Evolutionary conservation across 108 stramenopile species (phyloP).

Genomic region (Epithemia pelagica): DNA sequence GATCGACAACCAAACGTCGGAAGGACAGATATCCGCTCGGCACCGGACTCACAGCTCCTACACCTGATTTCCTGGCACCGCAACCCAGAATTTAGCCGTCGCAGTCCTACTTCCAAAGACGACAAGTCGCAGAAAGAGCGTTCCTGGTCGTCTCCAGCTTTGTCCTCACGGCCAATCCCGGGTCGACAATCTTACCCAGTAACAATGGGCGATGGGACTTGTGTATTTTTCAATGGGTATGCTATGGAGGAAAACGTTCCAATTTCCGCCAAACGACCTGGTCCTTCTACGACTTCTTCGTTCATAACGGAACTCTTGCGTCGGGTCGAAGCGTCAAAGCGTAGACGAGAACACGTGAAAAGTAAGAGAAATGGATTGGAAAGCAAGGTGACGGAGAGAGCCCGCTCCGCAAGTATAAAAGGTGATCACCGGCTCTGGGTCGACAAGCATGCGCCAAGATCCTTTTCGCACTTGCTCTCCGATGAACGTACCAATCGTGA

Average conservation of each 20-base stretch:
- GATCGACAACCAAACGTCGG: background rate
- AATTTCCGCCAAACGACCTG: background rate
- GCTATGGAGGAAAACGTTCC: background rate
- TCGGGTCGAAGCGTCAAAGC: slow-evolving; percentile 31
- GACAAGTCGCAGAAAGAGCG: background rate
- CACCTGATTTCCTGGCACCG: background rate
- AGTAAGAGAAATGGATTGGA: slow-evolving; percentile 12
- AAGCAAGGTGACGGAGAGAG: background rate
- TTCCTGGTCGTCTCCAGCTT: background rate
- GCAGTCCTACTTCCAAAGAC: background rate
- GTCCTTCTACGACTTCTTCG: background rate
- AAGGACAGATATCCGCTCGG: slow-evolving; percentile 5
- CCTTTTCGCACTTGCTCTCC: slow-evolving; percentile 84
- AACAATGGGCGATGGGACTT: slow-evolving; percentile 20
- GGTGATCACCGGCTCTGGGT: slow-evolving; percentile 64
- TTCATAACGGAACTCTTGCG: slow-evolving; percentile 38
- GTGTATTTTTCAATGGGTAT: slow-evolving; percentile 5
- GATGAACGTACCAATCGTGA: slow-evolving; percentile 93
- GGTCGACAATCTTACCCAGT: slow-evolving; percentile 12
- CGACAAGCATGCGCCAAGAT: slow-evolving; percentile 86
- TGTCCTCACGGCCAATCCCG: background rate
- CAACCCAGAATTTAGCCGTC: background rate
- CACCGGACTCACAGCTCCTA: slow-evolving; percentile 25
- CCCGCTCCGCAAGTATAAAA: background rate
- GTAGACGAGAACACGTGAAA: slow-evolving; percentile 15